A percentile compares a stretch with the other conserved stretches of the same genome.
phyloP scores from a whole-genome alignment of 306 rosid genomes.

The Dicorynia guianensis region DNA sequence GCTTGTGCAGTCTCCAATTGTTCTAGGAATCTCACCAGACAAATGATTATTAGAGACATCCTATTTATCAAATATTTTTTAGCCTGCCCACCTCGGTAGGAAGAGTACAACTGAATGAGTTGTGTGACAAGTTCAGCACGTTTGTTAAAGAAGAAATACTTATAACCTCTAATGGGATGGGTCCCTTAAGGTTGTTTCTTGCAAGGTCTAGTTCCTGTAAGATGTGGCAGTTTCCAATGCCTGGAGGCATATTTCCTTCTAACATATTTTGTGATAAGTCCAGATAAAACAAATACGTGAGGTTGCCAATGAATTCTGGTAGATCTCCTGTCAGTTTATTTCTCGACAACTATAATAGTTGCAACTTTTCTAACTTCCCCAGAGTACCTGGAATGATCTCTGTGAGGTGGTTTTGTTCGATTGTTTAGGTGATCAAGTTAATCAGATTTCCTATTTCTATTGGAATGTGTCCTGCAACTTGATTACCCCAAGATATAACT shows the following conservation, averaged over 20 bases:
- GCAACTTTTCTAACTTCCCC: background rate
- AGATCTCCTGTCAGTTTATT: background rate
- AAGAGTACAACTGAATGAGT: background rate
- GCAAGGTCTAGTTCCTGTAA: background rate
- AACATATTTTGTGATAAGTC: background rate
- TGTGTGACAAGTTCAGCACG: background rate
- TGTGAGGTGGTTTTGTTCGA: too few species aligned
- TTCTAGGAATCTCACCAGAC: background rate
- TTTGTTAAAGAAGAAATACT: background rate
- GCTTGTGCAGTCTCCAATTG: background rate
- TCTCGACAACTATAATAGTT: background rate
- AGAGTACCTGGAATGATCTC: too few species aligned
- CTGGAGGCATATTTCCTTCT: slow-evolving; percentile 1
- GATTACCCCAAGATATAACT: too few species aligned
- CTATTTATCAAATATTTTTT: background rate
- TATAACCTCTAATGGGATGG: background rate
- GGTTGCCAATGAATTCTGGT: background rate
- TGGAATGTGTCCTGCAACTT: too few species aligned
- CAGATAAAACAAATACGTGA: background rate
- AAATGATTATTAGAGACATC: background rate
- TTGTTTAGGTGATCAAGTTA: too few species aligned
- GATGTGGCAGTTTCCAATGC: background rate
- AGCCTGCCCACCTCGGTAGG: background rate
- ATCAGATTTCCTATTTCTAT: too few species aligned
- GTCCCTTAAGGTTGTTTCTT: background rate